Evolutionary conservation across 305 asterid species (phyloP).

Genomic region (Fraxinus greggii): DNA sequence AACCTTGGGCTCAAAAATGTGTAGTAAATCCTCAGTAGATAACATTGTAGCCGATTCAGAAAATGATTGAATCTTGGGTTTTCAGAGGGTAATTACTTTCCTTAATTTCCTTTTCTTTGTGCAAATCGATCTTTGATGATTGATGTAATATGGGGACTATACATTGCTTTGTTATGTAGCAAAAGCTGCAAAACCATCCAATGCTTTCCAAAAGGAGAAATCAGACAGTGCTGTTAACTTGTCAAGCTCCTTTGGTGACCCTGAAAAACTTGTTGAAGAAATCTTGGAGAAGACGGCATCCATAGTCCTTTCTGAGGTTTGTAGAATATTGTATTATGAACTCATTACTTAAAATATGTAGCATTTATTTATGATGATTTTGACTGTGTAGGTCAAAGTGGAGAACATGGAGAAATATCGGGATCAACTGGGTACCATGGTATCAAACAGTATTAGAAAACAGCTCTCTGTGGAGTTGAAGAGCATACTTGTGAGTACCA

Average conservation of each 20-base stretch:
- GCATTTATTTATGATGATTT: not conserved
- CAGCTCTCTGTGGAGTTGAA: conserved; percentile 63
- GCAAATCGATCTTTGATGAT: not conserved
- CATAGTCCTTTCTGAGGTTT: conserved; percentile 62
- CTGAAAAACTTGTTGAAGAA: conserved; percentile 72
- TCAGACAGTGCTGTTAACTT: conserved; percentile 18
- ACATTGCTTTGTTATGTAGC: conserved; percentile 26
- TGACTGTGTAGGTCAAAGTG: conserved; percentile 41
- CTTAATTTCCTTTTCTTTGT: not conserved
- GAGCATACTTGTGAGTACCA: conserved; percentile 63
- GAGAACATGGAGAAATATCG: conserved; percentile 43
- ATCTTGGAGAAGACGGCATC: conserved; percentile 58
- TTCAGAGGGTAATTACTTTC: not conserved
- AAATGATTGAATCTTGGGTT: not conserved
- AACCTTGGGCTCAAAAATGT: not conserved
- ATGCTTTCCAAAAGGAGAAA: conserved; percentile 51
- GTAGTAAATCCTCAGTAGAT: not conserved
- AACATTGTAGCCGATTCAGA: not conserved
- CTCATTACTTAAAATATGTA: not conserved
- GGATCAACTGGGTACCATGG: conserved; percentile 45
- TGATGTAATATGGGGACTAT: not conserved
- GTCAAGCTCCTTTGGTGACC: conserved; percentile 47
- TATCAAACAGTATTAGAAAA: conserved; percentile 43
- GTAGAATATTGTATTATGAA: conserved; percentile 5
- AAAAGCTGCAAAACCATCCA: conserved; percentile 50